Evolutionary conservation across 495 filamentous ascomycete genomes (phyloP), one percentile per base, ranked within the genome.

Genomic region (Mycothermus thermophilus): DNA sequence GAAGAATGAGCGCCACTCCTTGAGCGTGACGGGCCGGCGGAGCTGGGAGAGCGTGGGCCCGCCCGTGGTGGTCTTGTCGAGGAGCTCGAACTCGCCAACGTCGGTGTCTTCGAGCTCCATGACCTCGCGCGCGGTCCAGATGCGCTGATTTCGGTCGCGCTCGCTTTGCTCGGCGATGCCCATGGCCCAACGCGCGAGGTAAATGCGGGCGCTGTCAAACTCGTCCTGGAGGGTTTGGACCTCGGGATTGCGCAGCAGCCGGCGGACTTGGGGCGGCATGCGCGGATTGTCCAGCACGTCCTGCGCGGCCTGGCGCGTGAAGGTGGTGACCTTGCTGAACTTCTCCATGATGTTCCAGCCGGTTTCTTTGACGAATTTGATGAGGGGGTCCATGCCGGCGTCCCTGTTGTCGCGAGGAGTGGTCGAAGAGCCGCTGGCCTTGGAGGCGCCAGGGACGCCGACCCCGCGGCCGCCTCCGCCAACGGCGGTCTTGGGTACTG

Each of bases 161-260:
- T 97, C 90, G 48, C 85, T 83, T 60, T 96, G 90, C 54, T 97
- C 90, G 0, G 88, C 85, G 35, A 97, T 92, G 1, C 83, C 92
- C 90, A 96, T 96, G 0, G 90, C 90, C 90, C 90, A 97, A 29
- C 90, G 67, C 3, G 90, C 90, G 15, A 97, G 66, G 47, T 97
- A 97, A 24, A 97, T 62, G 41, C 90, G 70, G 5, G 92, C 90
- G 47, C 83, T 93, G 57, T 96, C 92, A 43, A 96, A 97, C 52
- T 97, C 90, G 40, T 95, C 87, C 52, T 90, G 83, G 30, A 97
- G 46, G 0, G 84, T 94, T 57, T 93, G 86, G 8, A 97, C 87
- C 51, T 97, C 87, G 1, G 90, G 92, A 37, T 92, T 93, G 47
- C 76, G 72, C 63, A 96, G 74, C 50, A 97, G 45, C 34, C 83